These are phyloP conservation scores for Cairneyella variabilis DNA, from an alignment of 495 filamentous ascomycete species.

Conservation along the genomic window DNA sequence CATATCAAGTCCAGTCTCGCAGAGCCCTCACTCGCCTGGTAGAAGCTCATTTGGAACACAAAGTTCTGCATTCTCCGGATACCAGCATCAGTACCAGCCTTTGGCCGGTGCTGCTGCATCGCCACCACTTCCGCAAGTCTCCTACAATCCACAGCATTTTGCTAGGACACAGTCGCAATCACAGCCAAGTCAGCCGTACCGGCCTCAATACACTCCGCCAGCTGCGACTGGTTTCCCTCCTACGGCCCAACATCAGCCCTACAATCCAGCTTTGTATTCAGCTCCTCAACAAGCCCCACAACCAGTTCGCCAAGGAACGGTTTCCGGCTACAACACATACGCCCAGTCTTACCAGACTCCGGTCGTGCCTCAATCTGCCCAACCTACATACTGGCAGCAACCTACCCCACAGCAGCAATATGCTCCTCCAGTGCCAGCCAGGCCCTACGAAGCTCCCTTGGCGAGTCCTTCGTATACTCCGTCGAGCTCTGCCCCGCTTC, in stretches of 20 bases:
- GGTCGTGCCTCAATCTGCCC: slow-evolving; percentile 32
- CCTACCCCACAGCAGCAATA: slow-evolving; percentile 30
- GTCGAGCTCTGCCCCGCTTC: slow-evolving; percentile 15
- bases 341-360: slow-evolving; percentile 25
- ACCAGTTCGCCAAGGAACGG: slow-evolving; percentile 28
- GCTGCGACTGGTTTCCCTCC: too few relatives aligned
- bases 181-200: slow-evolving; percentile 42
- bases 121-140: slow-evolving; percentile 19
- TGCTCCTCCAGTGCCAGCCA: slow-evolving; percentile 33
- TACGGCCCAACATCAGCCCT: slow-evolving; percentile 60
- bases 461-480: slow-evolving; percentile 16
- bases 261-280: slow-evolving; percentile 70
- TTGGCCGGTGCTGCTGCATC: slow-evolving; percentile 30
- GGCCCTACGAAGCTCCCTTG: slow-evolving; percentile 40
- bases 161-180: slow-evolving; percentile 57
- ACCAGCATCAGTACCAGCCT: slow-evolving; percentile 57
- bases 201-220: slow-evolving; percentile 34
- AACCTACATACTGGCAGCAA: slow-evolving; percentile 31
- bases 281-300: slow-evolving; percentile 14
- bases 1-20: slow-evolving; percentile 31
- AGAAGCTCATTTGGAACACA: slow-evolving; percentile 43
- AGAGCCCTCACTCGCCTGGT: slow-evolving; percentile 30
- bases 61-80: slow-evolving; percentile 45
- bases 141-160: slow-evolving; percentile 86
- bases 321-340: slow-evolving; percentile 24